A percentile compares a stretch with the other conserved stretches of the same genome.
These are phyloP conservation scores for Coccomyxa sp. DNA, from an alignment of 139 green algal species.

Conservation along the genomic window DNA sequence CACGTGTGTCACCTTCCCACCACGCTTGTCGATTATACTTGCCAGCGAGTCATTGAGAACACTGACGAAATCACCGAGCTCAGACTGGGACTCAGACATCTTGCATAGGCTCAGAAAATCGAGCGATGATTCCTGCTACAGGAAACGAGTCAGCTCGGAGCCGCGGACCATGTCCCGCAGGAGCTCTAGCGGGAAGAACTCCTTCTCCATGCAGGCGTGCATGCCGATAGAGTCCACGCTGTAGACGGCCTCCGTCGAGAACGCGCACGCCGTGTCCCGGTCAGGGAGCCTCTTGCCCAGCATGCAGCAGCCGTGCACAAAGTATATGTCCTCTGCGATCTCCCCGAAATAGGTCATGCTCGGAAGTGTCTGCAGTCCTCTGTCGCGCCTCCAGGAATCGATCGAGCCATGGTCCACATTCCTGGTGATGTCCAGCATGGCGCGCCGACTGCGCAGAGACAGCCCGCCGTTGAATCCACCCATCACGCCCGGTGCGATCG, in stretches of 20 bases:
- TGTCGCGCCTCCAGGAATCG: not conserved
- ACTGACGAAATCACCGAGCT: not conserved
- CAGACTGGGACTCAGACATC: not conserved
- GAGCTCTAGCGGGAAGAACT: not conserved
- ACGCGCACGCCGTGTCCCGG: not conserved
- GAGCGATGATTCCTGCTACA: not conserved
- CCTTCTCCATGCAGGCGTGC: not conserved
- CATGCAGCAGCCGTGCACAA: not conserved
- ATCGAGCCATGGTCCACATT: not conserved
- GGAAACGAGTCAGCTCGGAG: not conserved
- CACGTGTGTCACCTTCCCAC: not conserved
- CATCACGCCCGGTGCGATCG: not conserved
- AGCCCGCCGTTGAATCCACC: not conserved
- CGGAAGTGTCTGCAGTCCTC: not conserved
- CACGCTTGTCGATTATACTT: not conserved
- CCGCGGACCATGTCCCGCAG: not conserved
- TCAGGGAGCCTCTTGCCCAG: not conserved
- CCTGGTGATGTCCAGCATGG: not conserved
- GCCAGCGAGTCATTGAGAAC: not conserved
- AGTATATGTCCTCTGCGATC: not conserved
- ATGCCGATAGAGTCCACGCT: not conserved
- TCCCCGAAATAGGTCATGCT: not conserved
- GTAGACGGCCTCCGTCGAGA: not conserved
- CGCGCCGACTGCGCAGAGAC: not conserved
- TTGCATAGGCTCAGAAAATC: constrained; percentile 1